Percentiles rank a stretch among this genome's conserved stretches.
Evolutionary conservation across 192 early-diverging fungal species (phyloP).

Genomic region (Rhizophagus clarus): DNA sequence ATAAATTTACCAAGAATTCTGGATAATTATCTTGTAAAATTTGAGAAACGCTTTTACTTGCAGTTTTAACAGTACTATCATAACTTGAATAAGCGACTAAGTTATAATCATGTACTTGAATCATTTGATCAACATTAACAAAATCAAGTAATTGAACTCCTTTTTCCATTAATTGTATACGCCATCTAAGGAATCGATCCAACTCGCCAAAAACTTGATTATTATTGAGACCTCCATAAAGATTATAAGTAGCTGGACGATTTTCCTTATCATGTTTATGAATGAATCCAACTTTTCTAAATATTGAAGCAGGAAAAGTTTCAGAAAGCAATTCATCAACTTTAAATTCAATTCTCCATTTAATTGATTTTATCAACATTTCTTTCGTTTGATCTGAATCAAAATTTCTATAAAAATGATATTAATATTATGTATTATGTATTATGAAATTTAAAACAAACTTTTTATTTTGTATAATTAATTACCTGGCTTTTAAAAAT

Average conservation of each 20-base stretch:
- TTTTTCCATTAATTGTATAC: slow-evolving; percentile 63
- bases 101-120: slow-evolving; percentile 66
- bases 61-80: slow-evolving; percentile 51
- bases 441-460: too few species aligned
- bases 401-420: slow-evolving; percentile 28
- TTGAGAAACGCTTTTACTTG: slow-evolving; percentile 55
- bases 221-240: slow-evolving; percentile 53
- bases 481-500: slow-evolving; percentile 57
- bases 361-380: slow-evolving; percentile 55
- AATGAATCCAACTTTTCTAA: slow-evolving; percentile 51
- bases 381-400: slow-evolving; percentile 43
- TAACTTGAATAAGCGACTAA: slow-evolving; percentile 52
- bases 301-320: slow-evolving; percentile 49
- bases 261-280: slow-evolving; percentile 50
- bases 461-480: background rate
- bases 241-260: slow-evolving; percentile 65
- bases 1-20: slow-evolving; percentile 51
- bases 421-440: background rate
- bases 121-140: slow-evolving; percentile 55
- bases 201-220: slow-evolving; percentile 60
- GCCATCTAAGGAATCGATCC: slow-evolving; percentile 62
- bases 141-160: slow-evolving; percentile 58
- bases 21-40: slow-evolving; percentile 68
- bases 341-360: slow-evolving; percentile 58
- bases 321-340: slow-evolving; percentile 49